Conservation (phyloP, 371 early-diverging fungal genomes). For the Apophysomyces ossiformis region DNA sequence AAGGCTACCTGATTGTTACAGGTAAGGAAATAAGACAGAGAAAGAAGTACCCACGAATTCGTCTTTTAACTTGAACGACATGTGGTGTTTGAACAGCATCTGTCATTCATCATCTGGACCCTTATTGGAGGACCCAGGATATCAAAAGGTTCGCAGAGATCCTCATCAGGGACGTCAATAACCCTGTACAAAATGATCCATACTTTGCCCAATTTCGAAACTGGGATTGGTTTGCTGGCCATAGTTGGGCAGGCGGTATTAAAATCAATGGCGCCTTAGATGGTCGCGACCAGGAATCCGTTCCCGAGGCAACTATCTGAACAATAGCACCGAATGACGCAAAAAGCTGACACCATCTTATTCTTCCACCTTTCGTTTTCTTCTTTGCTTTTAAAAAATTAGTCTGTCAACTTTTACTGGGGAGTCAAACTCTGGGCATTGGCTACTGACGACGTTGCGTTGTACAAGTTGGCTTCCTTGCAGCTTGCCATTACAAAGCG, state of each 20-base stretch:
- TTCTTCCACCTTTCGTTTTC: too few species aligned
- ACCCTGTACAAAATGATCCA: slow-evolving; percentile 54
- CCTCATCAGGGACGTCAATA: slow-evolving; percentile 74
- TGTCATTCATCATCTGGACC: slow-evolving; percentile 66
- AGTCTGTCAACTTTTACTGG: slow-evolving; percentile 76
- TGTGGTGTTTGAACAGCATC: slow-evolving; percentile 45
- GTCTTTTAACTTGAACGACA: too few species aligned
- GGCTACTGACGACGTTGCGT: slow-evolving; percentile 41
- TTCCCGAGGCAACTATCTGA: slow-evolving; percentile 59
- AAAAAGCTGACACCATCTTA: too few species aligned
- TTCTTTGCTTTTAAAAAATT: not conserved
- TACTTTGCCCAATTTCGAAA: slow-evolving; percentile 70
- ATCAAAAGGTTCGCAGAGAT: slow-evolving; percentile 42
- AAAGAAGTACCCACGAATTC: not conserved
- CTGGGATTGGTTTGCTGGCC: slow-evolving; percentile 81
- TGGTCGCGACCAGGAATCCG: slow-evolving; percentile 78
- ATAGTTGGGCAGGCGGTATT: slow-evolving; percentile 83
- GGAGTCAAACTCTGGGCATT: slow-evolving; percentile 69
- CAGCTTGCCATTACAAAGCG: slow-evolving; percentile 63
- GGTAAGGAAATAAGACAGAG: slow-evolving; percentile 27
- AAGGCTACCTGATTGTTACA: slow-evolving; percentile 67
- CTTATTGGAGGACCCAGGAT: slow-evolving; percentile 48
- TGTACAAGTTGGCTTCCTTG: slow-evolving; percentile 48
- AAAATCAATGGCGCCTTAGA: slow-evolving; percentile 65
- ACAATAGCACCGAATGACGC: too few species aligned